phyloP scores from a whole-genome alignment of 108 stramenopile genomes.

The Skeletonema menzelii region DNA sequence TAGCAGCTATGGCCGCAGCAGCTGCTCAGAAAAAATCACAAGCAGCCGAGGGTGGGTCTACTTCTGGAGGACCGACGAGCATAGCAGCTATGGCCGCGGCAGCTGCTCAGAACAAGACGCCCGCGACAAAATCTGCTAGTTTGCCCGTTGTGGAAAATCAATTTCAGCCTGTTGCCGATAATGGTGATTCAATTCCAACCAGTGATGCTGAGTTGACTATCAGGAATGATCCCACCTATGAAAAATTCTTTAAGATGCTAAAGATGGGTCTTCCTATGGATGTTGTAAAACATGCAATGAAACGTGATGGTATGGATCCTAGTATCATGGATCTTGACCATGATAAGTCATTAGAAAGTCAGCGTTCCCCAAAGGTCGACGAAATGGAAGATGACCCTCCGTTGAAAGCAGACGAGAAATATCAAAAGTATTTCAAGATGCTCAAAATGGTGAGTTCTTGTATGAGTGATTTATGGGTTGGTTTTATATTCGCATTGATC shows the following conservation, averaged over 20 bases:
- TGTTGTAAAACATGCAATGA: conserved; percentile 71
- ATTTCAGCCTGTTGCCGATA: no score
- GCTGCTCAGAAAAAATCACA: no score
- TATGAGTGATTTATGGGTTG: neutral
- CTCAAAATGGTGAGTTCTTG: conserved; percentile 31
- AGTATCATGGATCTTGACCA: conserved; percentile 55
- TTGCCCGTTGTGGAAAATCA: no score
- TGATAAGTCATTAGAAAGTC: conserved; percentile 57
- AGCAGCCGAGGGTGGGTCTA: neutral
- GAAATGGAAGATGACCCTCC: conserved; percentile 42
- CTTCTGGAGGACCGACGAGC: neutral
- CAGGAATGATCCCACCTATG: conserved; percentile 22
- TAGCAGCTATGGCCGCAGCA: no score
- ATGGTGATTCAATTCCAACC: neutral
- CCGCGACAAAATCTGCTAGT: no score
- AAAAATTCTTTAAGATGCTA: conserved; percentile 71
- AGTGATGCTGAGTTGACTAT: conserved; percentile 43
- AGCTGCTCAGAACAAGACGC: neutral
- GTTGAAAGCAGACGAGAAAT: conserved; percentile 70
- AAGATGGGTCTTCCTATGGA: conserved; percentile 60
- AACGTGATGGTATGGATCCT: conserved; percentile 69
- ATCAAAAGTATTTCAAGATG: conserved; percentile 76
- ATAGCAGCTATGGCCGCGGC: conserved; percentile 5
- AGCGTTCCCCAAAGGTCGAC: conserved; percentile 5
- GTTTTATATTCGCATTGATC: neutral